Evolutionary conservation across 331 rosid genomes (phyloP), one percentile per base, ranked within the genome.

Genomic region (Ulmus americana): DNA sequence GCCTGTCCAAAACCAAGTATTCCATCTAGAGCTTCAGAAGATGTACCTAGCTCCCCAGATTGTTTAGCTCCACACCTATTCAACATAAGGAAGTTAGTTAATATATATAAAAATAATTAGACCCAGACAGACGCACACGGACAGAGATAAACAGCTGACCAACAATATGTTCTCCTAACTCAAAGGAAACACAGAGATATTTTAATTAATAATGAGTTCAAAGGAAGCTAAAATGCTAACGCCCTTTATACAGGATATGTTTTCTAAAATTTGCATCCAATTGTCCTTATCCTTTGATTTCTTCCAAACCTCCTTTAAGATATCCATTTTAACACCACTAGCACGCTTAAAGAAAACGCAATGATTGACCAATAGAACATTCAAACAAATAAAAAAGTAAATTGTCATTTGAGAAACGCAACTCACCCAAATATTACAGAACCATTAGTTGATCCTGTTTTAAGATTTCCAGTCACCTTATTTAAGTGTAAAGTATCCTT

Each of bases 1-100:
- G 97, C 73, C 79, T 94, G 97, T 59, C 99, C 99, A 69, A 94
- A 94, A 71, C 97, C 99, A 43, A 94, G 69, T 68, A 94, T 81
- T 63, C 99, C 97, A 65, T 83, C 91, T 59, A 90, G 91, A 51
- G 95, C 89, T 76, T 69, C 81, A 5, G 70, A 16, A 46, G 85
- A 48, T 66, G 81, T 1, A 69, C 86, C 74, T 40, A 82, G 73
- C 55, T 68, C 78, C 70, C 96, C 97, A 8, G 90, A 68, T 78
- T 84, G 95, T 71, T 76, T 82, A 61, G 78, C 65, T 28, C 96
- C 91, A 69, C 95, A 87, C 81, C 99, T 94, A 66, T 67, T 58
- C 78, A 73, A 28, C 67, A 66, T 67, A 60, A 71, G 35, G 50
- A 46, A 40, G 52, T 40, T 68, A 67, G 47, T 22, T 63, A 63